Conservation (phyloP, 2,329 filamentous ascomycete genomes). For the Fusarium sp. region DNA sequence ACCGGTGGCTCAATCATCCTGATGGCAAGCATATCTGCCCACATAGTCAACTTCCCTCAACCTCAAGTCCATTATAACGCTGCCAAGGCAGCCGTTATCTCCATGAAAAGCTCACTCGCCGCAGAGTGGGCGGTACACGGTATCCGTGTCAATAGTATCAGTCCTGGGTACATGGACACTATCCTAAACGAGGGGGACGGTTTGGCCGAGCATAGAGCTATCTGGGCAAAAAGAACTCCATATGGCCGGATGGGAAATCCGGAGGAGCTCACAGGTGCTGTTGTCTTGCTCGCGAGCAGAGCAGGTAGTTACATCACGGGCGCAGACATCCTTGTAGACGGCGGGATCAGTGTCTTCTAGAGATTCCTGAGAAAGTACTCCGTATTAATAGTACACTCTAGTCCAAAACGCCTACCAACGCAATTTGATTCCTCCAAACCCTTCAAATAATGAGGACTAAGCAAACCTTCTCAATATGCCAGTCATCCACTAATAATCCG, state of each 20-base stretch:
- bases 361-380: background rate
- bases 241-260: constrained; percentile 12
- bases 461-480: too few relatives aligned
- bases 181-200: constrained; percentile 14
- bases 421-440: background rate
- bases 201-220: constrained; percentile 7
- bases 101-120: constrained; percentile 6
- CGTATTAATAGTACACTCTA: background rate
- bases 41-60: constrained; percentile 76
- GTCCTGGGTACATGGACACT: constrained; percentile 19
- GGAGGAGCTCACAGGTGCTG: constrained; percentile 7
- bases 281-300: constrained; percentile 12
- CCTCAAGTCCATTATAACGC: constrained; percentile 78
- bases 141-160: constrained; percentile 13
- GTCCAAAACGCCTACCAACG: accelerated
- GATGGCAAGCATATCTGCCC: constrained; percentile 73
- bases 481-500: background rate
- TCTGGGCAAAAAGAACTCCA: constrained; percentile 6
- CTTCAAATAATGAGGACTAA: too few relatives aligned
- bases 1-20: constrained; percentile 73
- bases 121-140: constrained; percentile 15
- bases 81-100: constrained; percentile 7
- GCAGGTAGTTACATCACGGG: constrained; percentile 20
- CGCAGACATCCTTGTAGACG: constrained; percentile 10
- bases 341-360: constrained; percentile 15